Evolutionary conservation across 2,329 filamentous ascomycete species (phyloP).

Genomic region (Penicillium frequentans): DNA sequence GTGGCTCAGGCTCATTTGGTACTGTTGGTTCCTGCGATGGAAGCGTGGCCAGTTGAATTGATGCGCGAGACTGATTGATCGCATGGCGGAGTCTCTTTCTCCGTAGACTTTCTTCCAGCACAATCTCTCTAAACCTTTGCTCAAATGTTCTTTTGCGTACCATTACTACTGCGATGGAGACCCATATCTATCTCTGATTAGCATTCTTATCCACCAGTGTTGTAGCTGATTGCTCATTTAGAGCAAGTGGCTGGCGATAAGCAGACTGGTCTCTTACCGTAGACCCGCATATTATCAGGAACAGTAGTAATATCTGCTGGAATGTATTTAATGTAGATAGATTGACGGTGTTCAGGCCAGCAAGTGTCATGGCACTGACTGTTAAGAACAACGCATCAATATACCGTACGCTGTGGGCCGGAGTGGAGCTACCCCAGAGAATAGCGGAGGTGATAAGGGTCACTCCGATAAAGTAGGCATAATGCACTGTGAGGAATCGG

Average conservation of each 20-base stretch:
- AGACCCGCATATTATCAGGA: conserved; percentile 66
- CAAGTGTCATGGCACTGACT: conserved; percentile 65
- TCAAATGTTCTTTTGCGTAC: conserved; percentile 64
- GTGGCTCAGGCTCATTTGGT: neutral
- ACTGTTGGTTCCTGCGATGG: neutral
- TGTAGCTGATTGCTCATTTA: neutral
- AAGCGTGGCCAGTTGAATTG: conserved; percentile 7
- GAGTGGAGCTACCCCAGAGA: conserved; percentile 58
- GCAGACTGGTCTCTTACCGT: conserved; percentile 29
- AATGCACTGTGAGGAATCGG: conserved; percentile 63
- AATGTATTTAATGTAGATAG: conserved; percentile 64
- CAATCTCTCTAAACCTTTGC: conserved; percentile 53
- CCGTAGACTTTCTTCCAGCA: conserved; percentile 42
- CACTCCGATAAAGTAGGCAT: conserved; percentile 63
- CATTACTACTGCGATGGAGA: conserved; percentile 64
- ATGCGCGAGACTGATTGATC: conserved; percentile 8
- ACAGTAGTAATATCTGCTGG: conserved; percentile 66
- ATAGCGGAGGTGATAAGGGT: conserved; percentile 58
- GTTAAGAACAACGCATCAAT: conserved; percentile 67
- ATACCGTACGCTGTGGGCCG: conserved; percentile 56
- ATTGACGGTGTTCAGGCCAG: conserved; percentile 64
- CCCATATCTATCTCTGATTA: conserved; percentile 50
- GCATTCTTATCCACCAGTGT: neutral
- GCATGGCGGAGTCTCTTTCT: conserved; percentile 2
- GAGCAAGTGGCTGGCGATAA: neutral